phyloP scores from a whole-genome alignment of 768 basidiomycete species.

The Mycena haematopus region DNA sequence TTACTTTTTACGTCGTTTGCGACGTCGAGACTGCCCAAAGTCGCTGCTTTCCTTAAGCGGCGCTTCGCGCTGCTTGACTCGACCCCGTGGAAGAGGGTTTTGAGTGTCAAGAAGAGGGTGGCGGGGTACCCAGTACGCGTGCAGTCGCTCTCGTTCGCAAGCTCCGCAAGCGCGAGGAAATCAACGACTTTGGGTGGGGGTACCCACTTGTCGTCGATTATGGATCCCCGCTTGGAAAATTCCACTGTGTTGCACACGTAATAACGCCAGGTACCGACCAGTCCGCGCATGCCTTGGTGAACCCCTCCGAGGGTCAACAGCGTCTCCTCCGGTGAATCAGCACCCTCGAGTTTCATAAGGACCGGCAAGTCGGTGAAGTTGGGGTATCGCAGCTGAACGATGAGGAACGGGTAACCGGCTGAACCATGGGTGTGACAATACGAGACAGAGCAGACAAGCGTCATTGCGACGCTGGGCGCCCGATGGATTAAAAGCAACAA shows the following conservation, averaged over 20 bases:
- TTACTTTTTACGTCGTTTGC: background rate
- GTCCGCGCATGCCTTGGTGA: background rate
- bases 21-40: background rate
- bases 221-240: too few species aligned
- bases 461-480: background rate
- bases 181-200: background rate
- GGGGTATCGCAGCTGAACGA: background rate
- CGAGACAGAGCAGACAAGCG: background rate
- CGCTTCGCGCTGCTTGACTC: conserved; percentile 1
- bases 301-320: background rate
- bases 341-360: conserved; percentile 11
- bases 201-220: too few species aligned
- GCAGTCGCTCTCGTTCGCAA: background rate
- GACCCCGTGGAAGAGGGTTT: background rate
- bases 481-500: background rate
- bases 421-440: conserved; percentile 16
- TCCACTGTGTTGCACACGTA: conserved; percentile 14
- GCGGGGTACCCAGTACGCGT: conserved; percentile 4
- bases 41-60: background rate
- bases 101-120: conserved; percentile 3
- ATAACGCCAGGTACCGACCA: conserved; percentile 14
- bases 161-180: conserved; percentile 15
- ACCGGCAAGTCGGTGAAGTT: background rate
- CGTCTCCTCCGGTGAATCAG: background rate
- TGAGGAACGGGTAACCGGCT: conserved; percentile 14